phyloP scores from a whole-genome alignment of 192 early-diverging fungal species.

The Coemansia sp. region DNA sequence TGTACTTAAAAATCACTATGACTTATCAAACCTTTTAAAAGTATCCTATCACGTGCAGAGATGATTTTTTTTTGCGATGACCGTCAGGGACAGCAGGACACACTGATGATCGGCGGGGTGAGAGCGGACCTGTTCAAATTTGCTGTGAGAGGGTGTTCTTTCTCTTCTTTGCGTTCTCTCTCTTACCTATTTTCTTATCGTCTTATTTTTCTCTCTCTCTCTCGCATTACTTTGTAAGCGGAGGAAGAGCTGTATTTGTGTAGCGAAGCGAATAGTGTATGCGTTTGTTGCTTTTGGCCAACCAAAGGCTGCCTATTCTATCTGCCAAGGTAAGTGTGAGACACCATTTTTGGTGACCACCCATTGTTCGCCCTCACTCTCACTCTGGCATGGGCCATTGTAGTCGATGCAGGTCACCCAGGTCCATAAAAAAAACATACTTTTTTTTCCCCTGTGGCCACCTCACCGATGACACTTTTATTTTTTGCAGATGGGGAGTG shows the following conservation, averaged over 20 bases:
- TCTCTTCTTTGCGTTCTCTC: neutral
- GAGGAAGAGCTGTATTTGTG: neutral
- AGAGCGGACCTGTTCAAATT: neutral
- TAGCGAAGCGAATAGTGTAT: neutral
- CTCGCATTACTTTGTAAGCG: neutral
- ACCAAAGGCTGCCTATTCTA: neutral
- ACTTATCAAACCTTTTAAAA: neutral
- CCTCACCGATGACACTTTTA: neutral
- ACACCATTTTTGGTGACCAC: neutral
- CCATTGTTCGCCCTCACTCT: neutral
- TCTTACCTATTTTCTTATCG: neutral
- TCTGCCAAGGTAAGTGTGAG: constrained; percentile 1
- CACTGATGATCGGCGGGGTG: neutral
- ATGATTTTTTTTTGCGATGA: neutral
- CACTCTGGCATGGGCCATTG: neutral
- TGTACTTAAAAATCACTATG: neutral
- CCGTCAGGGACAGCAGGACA: neutral
- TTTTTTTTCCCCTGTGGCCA: neutral
- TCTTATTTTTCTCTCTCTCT: neutral
- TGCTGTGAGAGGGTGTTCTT: neutral
- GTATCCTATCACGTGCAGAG: neutral
- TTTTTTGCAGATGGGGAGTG: neutral
- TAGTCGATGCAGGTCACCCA: neutral
- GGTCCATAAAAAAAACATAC: neutral
- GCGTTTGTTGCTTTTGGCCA: neutral